phyloP scores from a whole-genome alignment of 192 early-diverging fungal species.

The Phycomyces blakesleeanus region DNA sequence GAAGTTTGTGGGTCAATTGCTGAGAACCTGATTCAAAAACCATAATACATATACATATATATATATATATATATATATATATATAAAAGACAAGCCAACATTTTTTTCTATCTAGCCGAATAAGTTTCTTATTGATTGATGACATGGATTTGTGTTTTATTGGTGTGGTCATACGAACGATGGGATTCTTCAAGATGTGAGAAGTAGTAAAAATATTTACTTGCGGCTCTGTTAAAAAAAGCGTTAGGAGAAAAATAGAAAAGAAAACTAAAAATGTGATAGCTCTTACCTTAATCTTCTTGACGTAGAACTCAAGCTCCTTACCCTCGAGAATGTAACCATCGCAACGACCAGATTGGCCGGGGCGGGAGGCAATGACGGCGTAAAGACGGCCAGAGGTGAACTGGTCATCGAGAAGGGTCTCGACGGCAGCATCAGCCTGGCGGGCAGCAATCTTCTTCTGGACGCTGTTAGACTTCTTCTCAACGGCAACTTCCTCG shows the following conservation, averaged over 20 bases:
- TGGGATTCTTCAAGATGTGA: background rate
- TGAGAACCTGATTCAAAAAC: constrained; percentile 1
- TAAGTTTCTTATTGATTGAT: background rate
- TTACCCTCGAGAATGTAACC: constrained; percentile 99
- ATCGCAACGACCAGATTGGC: constrained; percentile 95
- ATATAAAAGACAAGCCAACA: no score
- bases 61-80: no score
- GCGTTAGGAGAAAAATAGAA: background rate
- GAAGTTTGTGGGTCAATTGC: constrained; percentile 13
- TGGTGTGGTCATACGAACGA: constrained; percentile 1
- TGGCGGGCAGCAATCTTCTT: constrained; percentile 87
- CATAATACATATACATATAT: background rate
- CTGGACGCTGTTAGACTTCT: constrained; percentile 87
- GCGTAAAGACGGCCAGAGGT: constrained; percentile 91
- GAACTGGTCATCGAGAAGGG: constrained; percentile 91
- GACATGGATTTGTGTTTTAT: constrained; percentile 2
- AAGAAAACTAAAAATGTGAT: background rate
- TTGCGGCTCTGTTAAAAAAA: background rate
- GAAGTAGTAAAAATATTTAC: background rate
- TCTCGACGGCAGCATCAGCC: constrained; percentile 79
- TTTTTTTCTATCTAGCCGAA: no score
- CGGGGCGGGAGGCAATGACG: constrained; percentile 91
- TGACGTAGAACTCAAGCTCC: constrained; percentile 98
- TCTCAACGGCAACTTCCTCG: constrained; percentile 64
- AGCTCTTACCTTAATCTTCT: constrained; percentile 67